Evolutionary conservation across 306 rosid genomes (phyloP).

Genomic region (Inga laurina): DNA sequence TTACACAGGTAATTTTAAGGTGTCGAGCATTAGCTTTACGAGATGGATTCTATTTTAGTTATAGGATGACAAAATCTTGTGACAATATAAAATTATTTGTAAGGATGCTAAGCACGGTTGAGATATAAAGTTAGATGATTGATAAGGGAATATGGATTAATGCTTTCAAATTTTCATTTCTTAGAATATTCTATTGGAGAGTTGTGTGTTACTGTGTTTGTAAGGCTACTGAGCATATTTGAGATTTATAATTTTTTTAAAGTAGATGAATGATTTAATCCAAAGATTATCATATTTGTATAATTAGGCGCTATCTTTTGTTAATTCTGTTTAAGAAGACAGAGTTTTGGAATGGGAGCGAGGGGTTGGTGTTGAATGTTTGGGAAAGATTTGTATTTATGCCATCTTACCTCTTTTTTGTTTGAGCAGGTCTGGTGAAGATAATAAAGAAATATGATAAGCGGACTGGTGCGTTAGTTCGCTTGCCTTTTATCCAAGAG

Average conservation of each 20-base stretch:
- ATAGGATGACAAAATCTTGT: neutral
- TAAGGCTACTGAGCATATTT: neutral
- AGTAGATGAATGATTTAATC: conserved; percentile 3
- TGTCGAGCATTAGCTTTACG: neutral
- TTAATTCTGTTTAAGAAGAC: neutral
- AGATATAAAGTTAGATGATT: neutral
- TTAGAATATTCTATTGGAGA: conserved; percentile 8
- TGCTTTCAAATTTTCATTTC: neutral
- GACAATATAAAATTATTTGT: neutral
- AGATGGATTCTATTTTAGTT: conserved; percentile 13
- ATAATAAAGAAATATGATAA: conserved; percentile 91
- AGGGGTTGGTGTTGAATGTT: neutral
- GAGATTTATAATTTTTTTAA: neutral
- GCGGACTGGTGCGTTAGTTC: conserved; percentile 72
- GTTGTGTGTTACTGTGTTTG: neutral
- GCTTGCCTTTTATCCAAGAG: conserved; percentile 74
- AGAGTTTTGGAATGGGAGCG: neutral
- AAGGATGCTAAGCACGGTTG: neutral
- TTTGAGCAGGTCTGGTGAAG: conserved; percentile 59
- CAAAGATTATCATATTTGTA: conserved; percentile 14
- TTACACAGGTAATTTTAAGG: conserved; percentile 66
- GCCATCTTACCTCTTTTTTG: neutral
- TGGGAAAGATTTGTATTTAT: conserved; percentile 16
- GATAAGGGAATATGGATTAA: neutral
- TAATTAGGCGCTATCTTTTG: neutral